Base-by-base conservation (phyloP, 202 grass and related monocot genomes). In the Panicum hallii region DNA sequence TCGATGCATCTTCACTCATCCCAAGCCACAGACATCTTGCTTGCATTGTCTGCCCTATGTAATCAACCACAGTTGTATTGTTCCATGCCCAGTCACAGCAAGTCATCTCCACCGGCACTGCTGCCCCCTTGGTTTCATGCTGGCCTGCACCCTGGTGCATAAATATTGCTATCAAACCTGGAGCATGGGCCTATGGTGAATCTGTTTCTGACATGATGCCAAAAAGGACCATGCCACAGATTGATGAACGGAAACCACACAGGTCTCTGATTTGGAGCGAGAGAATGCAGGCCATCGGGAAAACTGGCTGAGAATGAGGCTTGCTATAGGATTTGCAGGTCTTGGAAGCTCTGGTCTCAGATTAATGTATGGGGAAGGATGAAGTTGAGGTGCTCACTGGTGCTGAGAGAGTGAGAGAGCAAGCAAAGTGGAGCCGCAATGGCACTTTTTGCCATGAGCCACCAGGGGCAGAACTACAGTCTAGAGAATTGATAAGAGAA, bases 161-260 rank as follows among this genome's bases (percentile, higher is more conserved):
- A 70, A 56, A 69, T 69, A 53, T 12, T 26, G 16, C 20, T 56
- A 49, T 53, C 78, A 81, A 56, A 56, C 16, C 72, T 56, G 50
- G 30, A 56, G 52, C 47, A 56, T 43, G 4, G 44, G 12, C 22
- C 44, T 30, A 5, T 71, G 13, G 22, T 72, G 22, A 71, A 53
- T 53, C 32, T 36, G 47, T 50, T 50, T 30, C 30, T 40, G 10
- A 52, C 46, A 17, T 13, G 8, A 19, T 40, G 28, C 17, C 32
- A 53, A 22, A 28, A 64, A 66, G 30, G 17, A 79, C 32, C 17
- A n/a, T 53, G 45, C 5, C 16, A 79, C 10, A 8, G 17, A 79
- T 36, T 38, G 53, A 61, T 42, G 19, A 67, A 64, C 7, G 2
- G 11, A 42, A 67, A 47, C 32, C 13, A 22, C 28, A 68, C 0